phyloP scores from a whole-genome alignment of 2,329 filamentous ascomycete genomes.

The Fusarium sulawesiense region DNA sequence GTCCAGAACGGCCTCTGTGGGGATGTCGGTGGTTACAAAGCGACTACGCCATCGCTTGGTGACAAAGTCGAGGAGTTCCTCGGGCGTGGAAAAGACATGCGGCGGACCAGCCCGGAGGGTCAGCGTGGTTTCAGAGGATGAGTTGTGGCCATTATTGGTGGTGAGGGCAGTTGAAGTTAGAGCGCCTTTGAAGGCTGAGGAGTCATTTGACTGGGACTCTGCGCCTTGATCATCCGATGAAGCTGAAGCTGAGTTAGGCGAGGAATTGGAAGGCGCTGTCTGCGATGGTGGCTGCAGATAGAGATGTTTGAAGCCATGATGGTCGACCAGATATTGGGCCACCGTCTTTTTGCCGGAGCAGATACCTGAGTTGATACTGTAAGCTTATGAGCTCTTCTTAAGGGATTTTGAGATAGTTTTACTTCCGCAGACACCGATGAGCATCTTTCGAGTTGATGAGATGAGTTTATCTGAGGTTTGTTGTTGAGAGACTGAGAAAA shows the following conservation, averaged over 20 bases:
- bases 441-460: conserved; percentile 61
- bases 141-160: conserved; percentile 42
- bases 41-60: conserved; percentile 84
- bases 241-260: conserved; percentile 14
- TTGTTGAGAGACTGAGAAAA: background rate
- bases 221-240: conserved; percentile 20
- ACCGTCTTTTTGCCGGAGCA: conserved; percentile 94
- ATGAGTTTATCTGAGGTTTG: background rate
- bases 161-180: conserved; percentile 45
- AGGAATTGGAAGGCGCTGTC: conserved; percentile 14
- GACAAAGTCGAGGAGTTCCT: conserved; percentile 83
- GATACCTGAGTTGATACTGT: conserved; percentile 70
- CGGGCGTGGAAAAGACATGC: conserved; percentile 68
- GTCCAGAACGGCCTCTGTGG: conserved; percentile 78
- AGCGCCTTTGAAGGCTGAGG: conserved; percentile 41
- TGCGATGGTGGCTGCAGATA: conserved; percentile 58
- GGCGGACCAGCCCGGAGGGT: conserved; percentile 42
- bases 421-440: conserved; percentile 83
- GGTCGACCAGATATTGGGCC: conserved; percentile 84
- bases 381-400: conserved; percentile 15
- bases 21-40: conserved; percentile 89
- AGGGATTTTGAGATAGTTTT: conserved; percentile 42
- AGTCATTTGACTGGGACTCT: conserved; percentile 15
- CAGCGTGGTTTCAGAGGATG: conserved; percentile 44
- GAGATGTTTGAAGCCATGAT: conserved; percentile 83